Base-by-base conservation (phyloP, 139 green algal genomes). In the Chlorella sp. region DNA sequence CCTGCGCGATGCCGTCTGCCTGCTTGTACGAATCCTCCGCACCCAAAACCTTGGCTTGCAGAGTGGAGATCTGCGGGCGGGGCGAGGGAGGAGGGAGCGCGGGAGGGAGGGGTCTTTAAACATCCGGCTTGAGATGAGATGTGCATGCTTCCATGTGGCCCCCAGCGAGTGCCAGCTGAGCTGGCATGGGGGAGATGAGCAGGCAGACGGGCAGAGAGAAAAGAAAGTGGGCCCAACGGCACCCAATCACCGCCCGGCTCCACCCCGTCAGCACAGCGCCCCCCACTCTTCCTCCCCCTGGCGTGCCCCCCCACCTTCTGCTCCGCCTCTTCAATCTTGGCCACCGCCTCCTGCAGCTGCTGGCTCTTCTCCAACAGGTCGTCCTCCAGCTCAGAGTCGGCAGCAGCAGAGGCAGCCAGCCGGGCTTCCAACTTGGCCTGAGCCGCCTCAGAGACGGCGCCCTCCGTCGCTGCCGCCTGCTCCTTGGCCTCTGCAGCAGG, bases 1-100 rank as follows among this genome's bases (percentile, higher is more conserved):
- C 93, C 16, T 93, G 91, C 2, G 96, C 94, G 24, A 96, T 92
- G 68, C 90, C 64, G 90, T 98, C 95, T 12, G 95, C 95, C 36
- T 90, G 88, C 40, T 86, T 76, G 34, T 83, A 88, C 16, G 81
- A 57, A 28, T 48, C 85, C 88, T 94, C 86, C 22, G 81, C 86
- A 3, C 82, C 83, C 61, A 37, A 18, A 22, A 86, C 81, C 73
- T 91, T 89, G 39, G 89, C 53, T 48, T 89, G 60, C 76, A 94
- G 60, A 2, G 69, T 37, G 22, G 60, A 34, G 0, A 91, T 66
- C 93, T 92, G 88, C 83, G 76, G 60, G 57, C 1, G 30, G 24
- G 22, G 61, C 22, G n/a, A 3, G 61, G 21, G 0, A 39, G 61
- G 3, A 24, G 9, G 66, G 12, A 12, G 53, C 28, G 12, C 57